A percentile compares a stretch with the other conserved stretches of the same genome.
Conservation (phyloP, 2,329 filamentous ascomycete species). For the Tolypocladium cylindrosporum region DNA sequence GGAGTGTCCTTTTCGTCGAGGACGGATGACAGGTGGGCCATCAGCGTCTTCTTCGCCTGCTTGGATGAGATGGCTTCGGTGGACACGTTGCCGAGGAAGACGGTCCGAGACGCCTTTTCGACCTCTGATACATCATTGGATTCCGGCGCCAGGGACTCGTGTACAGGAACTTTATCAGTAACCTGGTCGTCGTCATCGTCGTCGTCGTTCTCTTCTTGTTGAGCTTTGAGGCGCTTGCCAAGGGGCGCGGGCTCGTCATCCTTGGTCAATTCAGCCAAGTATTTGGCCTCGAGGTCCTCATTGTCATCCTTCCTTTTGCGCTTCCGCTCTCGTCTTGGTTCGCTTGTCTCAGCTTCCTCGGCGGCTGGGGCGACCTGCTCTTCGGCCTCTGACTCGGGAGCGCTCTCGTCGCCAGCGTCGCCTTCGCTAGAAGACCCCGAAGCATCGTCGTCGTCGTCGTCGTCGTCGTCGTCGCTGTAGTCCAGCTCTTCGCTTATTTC, state of each 20-base stretch:
- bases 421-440: constrained; percentile 15
- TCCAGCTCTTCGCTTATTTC: constrained; percentile 14
- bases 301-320: constrained; percentile 58
- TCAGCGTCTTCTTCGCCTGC: constrained; percentile 64
- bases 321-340: constrained; percentile 41
- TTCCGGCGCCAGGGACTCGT: constrained; percentile 45
- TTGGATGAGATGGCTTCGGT: constrained; percentile 75
- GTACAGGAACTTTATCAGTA: constrained; percentile 35
- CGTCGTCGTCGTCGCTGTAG: constrained; percentile 16
- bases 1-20: constrained; percentile 42
- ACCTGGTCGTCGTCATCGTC: constrained; percentile 28
- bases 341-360: constrained; percentile 21
- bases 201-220: constrained; percentile 22
- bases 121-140: constrained; percentile 52
- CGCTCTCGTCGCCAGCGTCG: constrained; percentile 3
- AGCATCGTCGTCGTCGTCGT: constrained; percentile 18
- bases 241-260: constrained; percentile 47
- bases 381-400: constrained; percentile 11
- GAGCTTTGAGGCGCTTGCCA: constrained; percentile 43
- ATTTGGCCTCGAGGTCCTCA: constrained; percentile 60
- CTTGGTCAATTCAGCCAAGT: constrained; percentile 55
- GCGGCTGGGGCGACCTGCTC: constrained; percentile 16
- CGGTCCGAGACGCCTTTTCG: constrained; percentile 79
- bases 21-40: constrained; percentile 70
- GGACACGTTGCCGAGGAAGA: constrained; percentile 90